Conservation (phyloP, 2,329 filamentous ascomycete species). For the Aspergillus sp. region DNA sequence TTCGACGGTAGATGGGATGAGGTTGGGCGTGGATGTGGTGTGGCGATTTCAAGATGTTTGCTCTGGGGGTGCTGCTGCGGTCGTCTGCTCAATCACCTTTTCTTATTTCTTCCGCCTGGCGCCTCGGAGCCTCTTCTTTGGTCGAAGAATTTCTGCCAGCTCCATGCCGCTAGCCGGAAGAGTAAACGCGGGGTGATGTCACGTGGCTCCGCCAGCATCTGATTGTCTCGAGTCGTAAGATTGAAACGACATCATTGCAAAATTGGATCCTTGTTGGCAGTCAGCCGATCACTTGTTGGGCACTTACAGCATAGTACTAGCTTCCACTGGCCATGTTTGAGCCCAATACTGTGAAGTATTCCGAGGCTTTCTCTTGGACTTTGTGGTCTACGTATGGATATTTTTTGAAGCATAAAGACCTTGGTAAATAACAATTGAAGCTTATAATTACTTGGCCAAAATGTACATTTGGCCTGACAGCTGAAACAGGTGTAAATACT, state of each 20-base stretch:
- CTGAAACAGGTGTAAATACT: not conserved
- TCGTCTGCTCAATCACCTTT: constrained; percentile 26
- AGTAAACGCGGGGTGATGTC: constrained; percentile 25
- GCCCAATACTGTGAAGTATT: not conserved
- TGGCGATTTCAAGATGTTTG: constrained; percentile 1
- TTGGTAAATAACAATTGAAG: not conserved
- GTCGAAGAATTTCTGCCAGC: constrained; percentile 27
- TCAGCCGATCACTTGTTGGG: not conserved
- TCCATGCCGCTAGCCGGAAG: constrained; percentile 25
- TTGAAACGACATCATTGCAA: not conserved
- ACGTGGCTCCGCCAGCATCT: not conserved
- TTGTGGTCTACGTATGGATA: not conserved
- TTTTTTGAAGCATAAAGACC: not conserved
- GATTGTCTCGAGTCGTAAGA: not conserved
- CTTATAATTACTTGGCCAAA: not conserved
- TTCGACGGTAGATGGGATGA: constrained; percentile 8
- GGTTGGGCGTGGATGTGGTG: constrained; percentile 9
- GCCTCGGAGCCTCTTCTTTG: constrained; percentile 21
- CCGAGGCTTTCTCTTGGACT: not conserved
- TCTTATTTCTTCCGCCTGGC: constrained; percentile 16
- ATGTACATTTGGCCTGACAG: not conserved
- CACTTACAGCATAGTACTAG: no score
- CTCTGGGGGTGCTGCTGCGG: constrained; percentile 18
- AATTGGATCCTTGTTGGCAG: not conserved
- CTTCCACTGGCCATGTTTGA: no score